Percentiles rank a stretch among this genome's conserved stretches.
phyloP scores from a whole-genome alignment of 192 early-diverging fungal genomes.

The Podila epigama region DNA sequence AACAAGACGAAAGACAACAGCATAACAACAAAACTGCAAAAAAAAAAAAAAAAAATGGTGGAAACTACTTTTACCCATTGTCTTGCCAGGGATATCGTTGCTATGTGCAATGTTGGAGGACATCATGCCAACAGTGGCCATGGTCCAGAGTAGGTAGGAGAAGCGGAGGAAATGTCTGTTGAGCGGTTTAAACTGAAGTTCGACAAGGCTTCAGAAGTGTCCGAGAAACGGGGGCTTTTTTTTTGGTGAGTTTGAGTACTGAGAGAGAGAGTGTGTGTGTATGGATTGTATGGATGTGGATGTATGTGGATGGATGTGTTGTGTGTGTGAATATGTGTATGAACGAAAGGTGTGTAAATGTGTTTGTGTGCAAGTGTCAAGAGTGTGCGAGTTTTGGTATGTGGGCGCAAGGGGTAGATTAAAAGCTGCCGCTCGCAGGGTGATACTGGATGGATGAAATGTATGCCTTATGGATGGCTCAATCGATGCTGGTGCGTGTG shows the following conservation, averaged over 20 bases:
- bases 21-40: neutral
- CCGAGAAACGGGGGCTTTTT: neutral
- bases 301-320: neutral
- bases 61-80: conserved; percentile 38
- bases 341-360: no score
- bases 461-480: neutral
- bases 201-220: conserved; percentile 1
- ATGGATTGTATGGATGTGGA: neutral
- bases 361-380: no score
- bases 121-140: conserved; percentile 16
- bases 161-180: conserved; percentile 12
- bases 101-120: neutral
- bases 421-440: no score
- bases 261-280: neutral
- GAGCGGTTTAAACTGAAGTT: conserved; percentile 2
- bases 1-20: no score
- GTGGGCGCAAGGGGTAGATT: no score
- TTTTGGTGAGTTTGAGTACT: neutral
- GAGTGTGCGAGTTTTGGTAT: no score
- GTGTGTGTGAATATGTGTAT: conserved; percentile 6
- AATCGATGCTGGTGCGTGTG: no score
- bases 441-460: neutral
- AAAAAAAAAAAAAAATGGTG: neutral
- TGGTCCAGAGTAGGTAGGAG: conserved; percentile 15
- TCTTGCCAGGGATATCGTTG: conserved; percentile 13